Base-by-base conservation (phyloP, 176 grass and related monocot genomes). In the Urochloa ruziziensis region DNA sequence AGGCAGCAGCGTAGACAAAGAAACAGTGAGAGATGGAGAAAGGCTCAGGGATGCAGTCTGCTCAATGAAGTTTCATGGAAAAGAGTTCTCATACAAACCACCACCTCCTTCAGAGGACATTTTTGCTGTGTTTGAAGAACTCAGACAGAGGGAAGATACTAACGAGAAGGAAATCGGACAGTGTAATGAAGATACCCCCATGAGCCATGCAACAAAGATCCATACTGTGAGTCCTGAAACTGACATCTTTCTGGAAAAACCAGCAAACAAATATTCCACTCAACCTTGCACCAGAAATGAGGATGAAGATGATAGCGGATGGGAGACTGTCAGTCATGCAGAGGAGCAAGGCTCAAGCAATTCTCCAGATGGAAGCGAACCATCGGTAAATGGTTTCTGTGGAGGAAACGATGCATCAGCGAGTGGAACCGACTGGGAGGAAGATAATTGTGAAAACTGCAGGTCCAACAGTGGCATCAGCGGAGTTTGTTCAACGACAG, bases 191-290 rank as follows among this genome's bases (percentile, higher is more conserved):
- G 81, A 85, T 67, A 87, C 71, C 48, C 82, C 74, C 32, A 32
- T 47, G 36, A 79, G 80, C 70, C 73, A 89, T 70, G 46, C 62
- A 69, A 87, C 86, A 15, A 88, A 90, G 53, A 85, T 91, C 46
- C 82, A 95, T 49, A 87, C 70, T 1, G 88, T 88, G 6, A 98
- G 84, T 61, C 84, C 90, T 59, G 95, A 93, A 81, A 88, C 83
- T 57, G 89, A 94, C 36, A 80, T 82, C 11, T 82, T 91, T 67
- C 67, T 95, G 49, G 84, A 84, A 53, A 84, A 83, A 73, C 56
- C 89, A 49, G 28, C 46, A 18, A 82, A 72, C 15, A 83, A 77
- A 73, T 89, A 83, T 86, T 36, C 82, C 39, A 89, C 53, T 83
- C 80, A 83, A 83, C 74, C 72, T 37, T 83, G 73, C 54, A 39